A percentile compares a stretch with the other conserved stretches of the same genome.
phyloP scores from a whole-genome alignment of 306 rosid genomes.

The Sicyos baderoa region DNA sequence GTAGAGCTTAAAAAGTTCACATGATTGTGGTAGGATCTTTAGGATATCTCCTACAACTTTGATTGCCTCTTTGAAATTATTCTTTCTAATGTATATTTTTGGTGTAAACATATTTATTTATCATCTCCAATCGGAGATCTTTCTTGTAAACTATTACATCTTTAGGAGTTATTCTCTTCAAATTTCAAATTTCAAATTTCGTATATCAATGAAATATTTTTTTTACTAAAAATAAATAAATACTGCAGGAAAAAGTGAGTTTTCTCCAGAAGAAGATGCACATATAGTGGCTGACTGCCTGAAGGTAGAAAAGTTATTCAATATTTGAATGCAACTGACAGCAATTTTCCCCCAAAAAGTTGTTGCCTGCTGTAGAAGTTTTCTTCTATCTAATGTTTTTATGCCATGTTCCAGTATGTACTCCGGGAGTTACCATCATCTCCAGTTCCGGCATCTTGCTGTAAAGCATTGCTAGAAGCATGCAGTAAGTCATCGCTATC shows the following conservation, averaged over 20 bases:
- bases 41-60: too few relatives aligned
- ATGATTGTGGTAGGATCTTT: too few relatives aligned
- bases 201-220: too few relatives aligned
- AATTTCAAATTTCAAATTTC: too few relatives aligned
- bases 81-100: too few relatives aligned
- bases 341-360: conserved; percentile 16
- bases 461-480: conserved; percentile 83
- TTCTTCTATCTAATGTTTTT: conserved; percentile 21
- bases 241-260: conserved; percentile 74
- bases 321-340: conserved; percentile 7
- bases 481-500: conserved; percentile 57
- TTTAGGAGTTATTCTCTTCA: too few relatives aligned
- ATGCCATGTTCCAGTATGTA: conserved; percentile 47
- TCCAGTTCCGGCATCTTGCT: conserved; percentile 98
- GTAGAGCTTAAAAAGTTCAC: too few relatives aligned
- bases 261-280: conserved; percentile 79
- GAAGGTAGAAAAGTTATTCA: conserved; percentile 47
- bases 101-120: too few relatives aligned
- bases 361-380: conserved; percentile 19
- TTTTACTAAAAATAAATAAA: too few relatives aligned
- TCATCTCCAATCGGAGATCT: too few relatives aligned
- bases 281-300: conserved; percentile 87
- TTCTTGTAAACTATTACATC: too few relatives aligned
- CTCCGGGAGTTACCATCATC: conserved; percentile 91
- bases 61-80: too few relatives aligned